Base-by-base conservation (phyloP, 208 protist species). In the Porcisia hertigi region DNA sequence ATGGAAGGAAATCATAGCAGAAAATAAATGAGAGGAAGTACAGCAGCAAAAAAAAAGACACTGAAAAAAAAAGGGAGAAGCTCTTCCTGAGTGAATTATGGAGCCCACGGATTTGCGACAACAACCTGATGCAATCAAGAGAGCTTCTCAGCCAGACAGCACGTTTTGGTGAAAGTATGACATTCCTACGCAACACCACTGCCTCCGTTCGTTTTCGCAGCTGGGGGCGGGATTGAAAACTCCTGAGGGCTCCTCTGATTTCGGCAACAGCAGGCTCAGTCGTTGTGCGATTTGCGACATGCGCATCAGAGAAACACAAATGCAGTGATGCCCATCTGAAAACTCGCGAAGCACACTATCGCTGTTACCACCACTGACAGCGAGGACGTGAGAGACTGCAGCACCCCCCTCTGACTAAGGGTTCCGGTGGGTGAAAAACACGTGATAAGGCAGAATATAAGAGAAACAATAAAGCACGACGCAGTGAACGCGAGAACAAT, bases 311-410 rank as follows among this genome's bases (percentile, higher is more conserved):
- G 65, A 16, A 25, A 70, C 47, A 70, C 45, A 57, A 70, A 70
- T 47, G 65, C 65, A 43, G 65, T 41, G 11, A 70, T 70, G 23
- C 45, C 65, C 11, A 70, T 70, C 47, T 70, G 65, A 55, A 70
- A 70, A 34, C 65, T 70, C 30, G 39, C 45, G 54, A 70, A 70
- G 65, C 65, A 70, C 47, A 70, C 65, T n/a, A 70, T 43, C 47
- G 65, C 65, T 34, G 65, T 70, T 23, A 70, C 23, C 45, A 70
- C 65, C 2, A 43, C 41, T 43, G 65, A 54, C 47, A 70, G 16
- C 12, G 65, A 23, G 18, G 47, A 70, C 25, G 14, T 70, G 45
- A 70, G 65, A 70, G 65, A 70, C 47, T 70, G 65, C 65, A 34
- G 2, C 25, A 70, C 45, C 41, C 65, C 65, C 8, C 65, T 4